Evolutionary conservation across 2,329 filamentous ascomycete species (phyloP).

Genomic region (Neonectria hederae): DNA sequence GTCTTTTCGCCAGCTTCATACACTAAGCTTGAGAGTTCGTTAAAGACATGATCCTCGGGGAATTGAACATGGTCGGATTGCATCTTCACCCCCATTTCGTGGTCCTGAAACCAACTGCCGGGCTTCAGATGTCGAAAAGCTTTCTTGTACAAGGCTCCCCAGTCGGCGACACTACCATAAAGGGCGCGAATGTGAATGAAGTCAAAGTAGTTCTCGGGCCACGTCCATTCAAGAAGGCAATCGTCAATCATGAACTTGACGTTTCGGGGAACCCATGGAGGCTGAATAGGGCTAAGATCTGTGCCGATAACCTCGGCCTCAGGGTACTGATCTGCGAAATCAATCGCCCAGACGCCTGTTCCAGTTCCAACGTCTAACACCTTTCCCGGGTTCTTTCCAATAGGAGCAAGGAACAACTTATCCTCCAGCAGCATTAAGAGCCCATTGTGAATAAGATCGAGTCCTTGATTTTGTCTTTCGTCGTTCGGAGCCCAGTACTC

Average conservation of each 20-base stretch:
- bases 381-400: conserved; percentile 56
- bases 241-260: conserved; percentile 23
- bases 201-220: conserved; percentile 4
- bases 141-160: conserved; percentile 7
- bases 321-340: conserved; percentile 55
- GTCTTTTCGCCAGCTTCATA: conserved; percentile 3
- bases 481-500: conserved; percentile 45
- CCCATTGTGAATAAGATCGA: conserved; percentile 41
- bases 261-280: conserved; percentile 37
- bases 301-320: conserved; percentile 57
- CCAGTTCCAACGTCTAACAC: conserved; percentile 24
- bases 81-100: conserved; percentile 4
- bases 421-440: conserved; percentile 38
- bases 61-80: conserved; percentile 7
- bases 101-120: conserved; percentile 2
- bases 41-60: conserved; percentile 3
- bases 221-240: conserved; percentile 16
- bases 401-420: conserved; percentile 22
- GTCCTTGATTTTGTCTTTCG: conserved; percentile 37
- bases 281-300: conserved; percentile 66
- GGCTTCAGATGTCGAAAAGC: conserved; percentile 1
- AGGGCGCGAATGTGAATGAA: conserved; percentile 13
- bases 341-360: conserved; percentile 46
- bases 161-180: conserved; percentile 13
- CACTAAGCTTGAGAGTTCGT: not conserved